These are phyloP conservation scores for Suillus bovinus DNA, from an alignment of 768 basidiomycete genomes.

Conservation along the genomic window DNA sequence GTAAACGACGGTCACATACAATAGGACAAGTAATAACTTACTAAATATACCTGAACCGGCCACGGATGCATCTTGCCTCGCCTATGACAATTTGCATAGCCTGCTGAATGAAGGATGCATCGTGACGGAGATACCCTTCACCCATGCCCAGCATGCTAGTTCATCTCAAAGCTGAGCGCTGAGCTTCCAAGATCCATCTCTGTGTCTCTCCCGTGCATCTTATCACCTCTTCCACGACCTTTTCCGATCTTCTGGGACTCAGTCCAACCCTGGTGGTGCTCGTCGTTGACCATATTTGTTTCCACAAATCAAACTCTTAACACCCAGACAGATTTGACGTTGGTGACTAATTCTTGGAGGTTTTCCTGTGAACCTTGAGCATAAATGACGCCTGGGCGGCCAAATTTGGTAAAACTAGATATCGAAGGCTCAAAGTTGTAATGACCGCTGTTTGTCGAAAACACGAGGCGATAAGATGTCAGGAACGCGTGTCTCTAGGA, in stretches of 20 bases:
- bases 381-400: slow-evolving; percentile 76
- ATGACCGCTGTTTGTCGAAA: slow-evolving; percentile 57
- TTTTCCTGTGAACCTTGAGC: slow-evolving; percentile 52
- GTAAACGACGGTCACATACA: not conserved
- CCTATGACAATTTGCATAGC: not conserved
- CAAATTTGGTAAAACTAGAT: slow-evolving; percentile 70
- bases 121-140: not conserved
- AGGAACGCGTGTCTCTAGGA: slow-evolving; percentile 48
- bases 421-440: slow-evolving; percentile 52
- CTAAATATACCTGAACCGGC: not conserved
- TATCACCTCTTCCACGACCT: slow-evolving; percentile 67
- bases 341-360: slow-evolving; percentile 57
- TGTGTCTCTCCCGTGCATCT: slow-evolving; percentile 53
- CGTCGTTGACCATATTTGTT: slow-evolving; percentile 20
- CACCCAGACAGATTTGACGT: slow-evolving; percentile 71
- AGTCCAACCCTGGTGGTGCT: slow-evolving; percentile 39
- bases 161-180: not conserved
- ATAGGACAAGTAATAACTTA: not conserved
- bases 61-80: not conserved
- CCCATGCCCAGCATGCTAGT: not conserved
- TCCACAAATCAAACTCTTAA: slow-evolving; percentile 65
- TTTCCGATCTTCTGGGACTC: slow-evolving; percentile 72
- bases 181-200: slow-evolving; percentile 65
- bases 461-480: slow-evolving; percentile 71
- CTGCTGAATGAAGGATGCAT: not conserved